Conservation (phyloP, 257 asterid genomes). For the Scutellaria minor region DNA sequence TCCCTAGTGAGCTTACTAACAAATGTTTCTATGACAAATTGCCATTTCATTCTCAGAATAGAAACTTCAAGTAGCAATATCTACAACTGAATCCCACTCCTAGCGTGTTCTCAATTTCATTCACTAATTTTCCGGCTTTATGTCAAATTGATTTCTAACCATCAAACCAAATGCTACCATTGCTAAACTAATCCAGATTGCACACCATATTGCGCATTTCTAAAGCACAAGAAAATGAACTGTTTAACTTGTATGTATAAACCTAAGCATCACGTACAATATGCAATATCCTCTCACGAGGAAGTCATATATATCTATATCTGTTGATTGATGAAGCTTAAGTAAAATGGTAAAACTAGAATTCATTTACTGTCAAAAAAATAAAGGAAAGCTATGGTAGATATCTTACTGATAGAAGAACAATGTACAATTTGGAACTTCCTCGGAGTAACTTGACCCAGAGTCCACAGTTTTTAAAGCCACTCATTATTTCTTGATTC, state of each 20-base stretch:
- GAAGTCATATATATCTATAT: neutral
- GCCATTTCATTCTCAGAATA: slow-evolving; percentile 1
- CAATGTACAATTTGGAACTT: too few species aligned
- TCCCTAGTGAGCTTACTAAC: neutral
- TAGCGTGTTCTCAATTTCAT: neutral
- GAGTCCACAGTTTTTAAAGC: neutral
- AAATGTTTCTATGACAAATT: neutral
- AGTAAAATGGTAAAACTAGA: slow-evolving; percentile 21
- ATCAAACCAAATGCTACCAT: neutral
- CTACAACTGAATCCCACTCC: slow-evolving; percentile 2
- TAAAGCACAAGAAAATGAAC: neutral
- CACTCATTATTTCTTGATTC: neutral
- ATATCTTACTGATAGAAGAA: too few species aligned
- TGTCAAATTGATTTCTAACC: neutral
- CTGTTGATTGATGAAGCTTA: slow-evolving; percentile 11
- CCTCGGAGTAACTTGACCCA: too few species aligned
- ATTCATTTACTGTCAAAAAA: too few species aligned
- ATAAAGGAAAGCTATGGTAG: too few species aligned
- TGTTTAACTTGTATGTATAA: neutral
- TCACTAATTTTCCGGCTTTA: neutral
- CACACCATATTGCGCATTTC: neutral
- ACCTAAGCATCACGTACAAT: neutral
- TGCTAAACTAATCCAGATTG: neutral
- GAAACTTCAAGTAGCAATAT: neutral
- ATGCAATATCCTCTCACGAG: neutral